Evolutionary conservation across 73 alveolate species (phyloP).

Genomic region (Paraurostyla sp.): DNA sequence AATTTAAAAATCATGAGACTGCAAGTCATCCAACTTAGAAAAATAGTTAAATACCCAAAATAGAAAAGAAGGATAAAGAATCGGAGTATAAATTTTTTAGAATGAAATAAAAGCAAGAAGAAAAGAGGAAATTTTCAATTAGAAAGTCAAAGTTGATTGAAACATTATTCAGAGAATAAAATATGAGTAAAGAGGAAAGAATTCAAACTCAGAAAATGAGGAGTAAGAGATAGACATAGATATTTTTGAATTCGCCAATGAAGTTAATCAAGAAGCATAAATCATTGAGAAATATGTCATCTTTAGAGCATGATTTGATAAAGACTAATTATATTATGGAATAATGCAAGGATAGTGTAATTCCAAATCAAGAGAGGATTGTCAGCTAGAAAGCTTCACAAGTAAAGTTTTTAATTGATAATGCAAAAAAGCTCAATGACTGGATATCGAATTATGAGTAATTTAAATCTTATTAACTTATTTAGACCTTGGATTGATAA

Average conservation of each 20-base stretch:
- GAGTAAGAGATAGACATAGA: background rate
- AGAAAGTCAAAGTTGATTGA: background rate
- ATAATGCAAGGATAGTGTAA: background rate
- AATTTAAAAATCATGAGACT: too few relatives aligned
- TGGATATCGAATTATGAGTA: slow-evolving; percentile 16
- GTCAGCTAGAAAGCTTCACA: background rate
- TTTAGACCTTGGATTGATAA: slow-evolving; percentile 43
- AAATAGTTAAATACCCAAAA: background rate
- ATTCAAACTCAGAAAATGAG: background rate
- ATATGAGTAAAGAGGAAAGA: slow-evolving; percentile 6
- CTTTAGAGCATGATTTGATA: background rate
- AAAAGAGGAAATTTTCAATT: background rate
- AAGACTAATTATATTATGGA: slow-evolving; percentile 4
- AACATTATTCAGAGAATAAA: background rate
- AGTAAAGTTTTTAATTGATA: background rate
- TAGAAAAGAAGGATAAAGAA: background rate
- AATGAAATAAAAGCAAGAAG: background rate
- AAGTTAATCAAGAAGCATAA: background rate
- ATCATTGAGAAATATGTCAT: background rate
- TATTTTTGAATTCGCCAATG: slow-evolving; percentile 6
- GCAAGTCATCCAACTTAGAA: background rate
- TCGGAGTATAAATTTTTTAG: background rate
- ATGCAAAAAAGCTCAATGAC: background rate
- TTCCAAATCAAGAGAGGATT: background rate
- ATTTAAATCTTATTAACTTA: background rate